Evolutionary conservation across 306 rosid species (phyloP).

Genomic region (Lagenaria siceraria): DNA sequence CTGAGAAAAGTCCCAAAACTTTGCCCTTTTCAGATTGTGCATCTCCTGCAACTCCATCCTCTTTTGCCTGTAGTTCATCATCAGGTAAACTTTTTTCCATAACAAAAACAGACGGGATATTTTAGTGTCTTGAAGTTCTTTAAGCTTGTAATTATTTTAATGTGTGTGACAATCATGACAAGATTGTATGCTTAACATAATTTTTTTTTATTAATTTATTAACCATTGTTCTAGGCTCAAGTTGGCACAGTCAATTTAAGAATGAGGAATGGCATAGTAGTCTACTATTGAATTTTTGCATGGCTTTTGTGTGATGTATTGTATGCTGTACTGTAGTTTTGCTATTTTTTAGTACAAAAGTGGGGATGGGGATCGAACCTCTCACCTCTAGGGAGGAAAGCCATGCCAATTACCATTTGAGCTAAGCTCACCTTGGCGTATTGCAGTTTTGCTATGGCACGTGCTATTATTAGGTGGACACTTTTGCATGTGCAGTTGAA

Average conservation of each 20-base stretch:
- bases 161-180: not conserved
- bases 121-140: not conserved
- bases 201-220: not conserved
- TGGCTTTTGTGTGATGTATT: not conserved
- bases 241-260: not conserved
- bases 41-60: conserved; percentile 94
- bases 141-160: not conserved
- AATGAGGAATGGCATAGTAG: not conserved
- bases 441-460: not conserved
- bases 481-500: not conserved
- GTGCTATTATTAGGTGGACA: not conserved
- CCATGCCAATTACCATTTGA: too few relatives aligned
- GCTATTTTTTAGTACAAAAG: too few relatives aligned
- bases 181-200: not conserved
- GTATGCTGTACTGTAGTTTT: not conserved
- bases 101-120: not conserved
- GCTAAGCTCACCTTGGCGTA: too few relatives aligned
- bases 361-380: too few relatives aligned
- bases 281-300: not conserved
- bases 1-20: conserved; percentile 61
- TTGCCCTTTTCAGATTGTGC: conserved; percentile 55
- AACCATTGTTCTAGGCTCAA: not conserved
- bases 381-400: too few relatives aligned
- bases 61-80: conserved; percentile 94
- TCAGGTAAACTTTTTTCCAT: conserved; percentile 40